phyloP scores from a whole-genome alignment of 345 rosid genomes.

The Erysimum cheiranthoides region DNA sequence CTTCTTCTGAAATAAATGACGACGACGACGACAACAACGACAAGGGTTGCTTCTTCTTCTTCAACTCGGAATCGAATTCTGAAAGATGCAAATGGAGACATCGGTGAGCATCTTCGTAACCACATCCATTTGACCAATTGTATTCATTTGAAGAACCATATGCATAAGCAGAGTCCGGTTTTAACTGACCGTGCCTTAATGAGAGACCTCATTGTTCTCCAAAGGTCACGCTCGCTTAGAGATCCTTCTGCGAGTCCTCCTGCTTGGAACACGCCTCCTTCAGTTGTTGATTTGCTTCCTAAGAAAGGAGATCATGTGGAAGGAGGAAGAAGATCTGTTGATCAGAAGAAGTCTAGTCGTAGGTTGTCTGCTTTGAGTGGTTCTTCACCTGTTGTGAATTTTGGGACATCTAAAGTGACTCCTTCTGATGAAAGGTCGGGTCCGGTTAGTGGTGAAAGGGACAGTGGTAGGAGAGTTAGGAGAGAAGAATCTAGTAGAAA shows the following conservation, averaged over 20 bases:
- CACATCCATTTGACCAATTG: constrained; percentile 95
- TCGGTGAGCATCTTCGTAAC: constrained; percentile 91
- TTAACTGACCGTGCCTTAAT: constrained; percentile 75
- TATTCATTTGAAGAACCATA: constrained; percentile 95
- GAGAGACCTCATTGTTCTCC: constrained; percentile 92
- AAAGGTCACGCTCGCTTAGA: constrained; percentile 86
- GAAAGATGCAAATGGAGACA: constrained; percentile 92
- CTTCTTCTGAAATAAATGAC: constrained; percentile 62
- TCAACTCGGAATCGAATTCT: constrained; percentile 66
- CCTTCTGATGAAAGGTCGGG: constrained; percentile 52
- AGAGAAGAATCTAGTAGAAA: constrained; percentile 70
- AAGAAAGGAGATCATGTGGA: constrained; percentile 60
- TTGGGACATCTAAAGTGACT: constrained; percentile 65
- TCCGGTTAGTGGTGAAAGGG: constrained; percentile 59
- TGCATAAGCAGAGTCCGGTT: constrained; percentile 95
- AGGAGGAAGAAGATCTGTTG: constrained; percentile 74
- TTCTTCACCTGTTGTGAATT: constrained; percentile 62
- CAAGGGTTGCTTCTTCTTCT: constrained; percentile 63
- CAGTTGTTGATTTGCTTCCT: constrained; percentile 70
- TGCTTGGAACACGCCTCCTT: constrained; percentile 79
- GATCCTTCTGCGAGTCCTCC: constrained; percentile 96
- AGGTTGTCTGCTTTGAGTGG: constrained; percentile 71
- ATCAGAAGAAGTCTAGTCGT: constrained; percentile 54
- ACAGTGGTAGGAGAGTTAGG: constrained; percentile 64
- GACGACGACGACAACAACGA: constrained; percentile 40